Percentiles rank a stretch among this genome's conserved stretches.
Evolutionary conservation across 192 early-diverging fungal species (phyloP).

Genomic region (Coemansia sp.): DNA sequence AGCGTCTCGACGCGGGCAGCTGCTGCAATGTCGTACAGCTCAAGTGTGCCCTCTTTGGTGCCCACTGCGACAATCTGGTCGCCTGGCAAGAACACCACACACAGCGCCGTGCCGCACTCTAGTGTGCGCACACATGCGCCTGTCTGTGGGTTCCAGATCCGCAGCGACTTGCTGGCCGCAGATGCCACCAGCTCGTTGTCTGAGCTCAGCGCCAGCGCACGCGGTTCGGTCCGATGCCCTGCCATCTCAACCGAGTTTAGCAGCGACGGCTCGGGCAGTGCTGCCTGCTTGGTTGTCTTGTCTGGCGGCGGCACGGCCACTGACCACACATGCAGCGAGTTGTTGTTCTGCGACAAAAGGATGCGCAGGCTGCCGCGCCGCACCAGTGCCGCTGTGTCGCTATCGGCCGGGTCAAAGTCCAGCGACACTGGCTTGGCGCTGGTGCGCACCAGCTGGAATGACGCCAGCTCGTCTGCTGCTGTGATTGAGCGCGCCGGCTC

Average conservation of each 20-base stretch:
- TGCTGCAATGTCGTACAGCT: slow-evolving; percentile 87
- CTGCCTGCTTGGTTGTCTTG: slow-evolving; percentile 62
- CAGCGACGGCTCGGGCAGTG: slow-evolving; percentile 63
- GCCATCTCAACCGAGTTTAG: slow-evolving; percentile 71
- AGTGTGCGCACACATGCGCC: slow-evolving; percentile 83
- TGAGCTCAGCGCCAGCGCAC: slow-evolving; percentile 81
- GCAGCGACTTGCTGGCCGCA: slow-evolving; percentile 78
- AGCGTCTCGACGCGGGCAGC: slow-evolving; percentile 80
- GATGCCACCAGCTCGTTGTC: slow-evolving; percentile 86
- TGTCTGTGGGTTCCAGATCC: slow-evolving; percentile 88
- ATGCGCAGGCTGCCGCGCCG: slow-evolving; percentile 51
- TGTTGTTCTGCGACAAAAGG: slow-evolving; percentile 76
- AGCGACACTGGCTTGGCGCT: slow-evolving; percentile 73
- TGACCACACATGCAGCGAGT: slow-evolving; percentile 74
- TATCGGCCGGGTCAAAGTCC: slow-evolving; percentile 47
- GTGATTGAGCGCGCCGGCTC: slow-evolving; percentile 45
- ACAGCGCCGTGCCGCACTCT: slow-evolving; percentile 88
- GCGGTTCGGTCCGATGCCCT: slow-evolving; percentile 90
- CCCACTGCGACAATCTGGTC: slow-evolving; percentile 84
- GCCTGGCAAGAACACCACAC: slow-evolving; percentile 89
- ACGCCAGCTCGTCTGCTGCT: slow-evolving; percentile 74
- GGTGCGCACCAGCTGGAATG: slow-evolving; percentile 69
- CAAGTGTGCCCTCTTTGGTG: slow-evolving; percentile 85
- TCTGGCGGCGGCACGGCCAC: slow-evolving; percentile 57
- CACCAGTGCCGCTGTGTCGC: slow-evolving; percentile 17